Base-by-base conservation (phyloP, 768 basidiomycete genomes). In the Russula sp. region DNA sequence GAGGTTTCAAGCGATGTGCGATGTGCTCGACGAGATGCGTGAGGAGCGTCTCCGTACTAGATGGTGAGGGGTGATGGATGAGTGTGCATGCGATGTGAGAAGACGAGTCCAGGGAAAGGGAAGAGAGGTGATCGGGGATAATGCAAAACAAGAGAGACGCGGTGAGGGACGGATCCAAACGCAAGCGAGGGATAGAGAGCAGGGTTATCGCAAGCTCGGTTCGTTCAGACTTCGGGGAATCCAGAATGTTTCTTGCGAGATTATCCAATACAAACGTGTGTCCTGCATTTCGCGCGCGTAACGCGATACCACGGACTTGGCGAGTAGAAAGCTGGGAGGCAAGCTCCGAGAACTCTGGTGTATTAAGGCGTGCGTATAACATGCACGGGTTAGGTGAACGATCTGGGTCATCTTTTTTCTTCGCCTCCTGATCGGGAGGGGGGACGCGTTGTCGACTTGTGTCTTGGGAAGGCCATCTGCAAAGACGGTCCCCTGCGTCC, bases 161-260 rank as follows among this genome's bases (percentile, higher is more conserved):
- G 10, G 47, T 55, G 54, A 60, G 54, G 20, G 58, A 47, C 4
- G 59, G 59, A 6, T 56, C 20, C 42, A 64, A 16, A 40, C 13
- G 53, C 48, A 60, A 47, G 37, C 18, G n/a, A 35, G 48, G 40
- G 40, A 55, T 39, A n/a, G 63, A 64, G 22, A 68, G 22, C 27
- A 68, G 32, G 22, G 50, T 16, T 27, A 16, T 49, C 27, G 61
- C 65, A 39, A 59, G 54, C 32, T 59, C 37, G 34, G 31, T 31
- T 37, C 58, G 67, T n/a, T 18, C 32, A 16, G 57, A 47, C 9
- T 50, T n/a, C 9, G 49, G 66, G 32, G 61, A 64, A 22, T 70
- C 75, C 75, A 78, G 55, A 71, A 78, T 64, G 75, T 76, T 75
- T 77, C 75, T 71, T 58, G 75, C 52, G 69, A 76, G 73, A 76